phyloP scores from a whole-genome alignment of 2,329 filamentous ascomycete genomes.

The Dothidotthia symphoricarpi region DNA sequence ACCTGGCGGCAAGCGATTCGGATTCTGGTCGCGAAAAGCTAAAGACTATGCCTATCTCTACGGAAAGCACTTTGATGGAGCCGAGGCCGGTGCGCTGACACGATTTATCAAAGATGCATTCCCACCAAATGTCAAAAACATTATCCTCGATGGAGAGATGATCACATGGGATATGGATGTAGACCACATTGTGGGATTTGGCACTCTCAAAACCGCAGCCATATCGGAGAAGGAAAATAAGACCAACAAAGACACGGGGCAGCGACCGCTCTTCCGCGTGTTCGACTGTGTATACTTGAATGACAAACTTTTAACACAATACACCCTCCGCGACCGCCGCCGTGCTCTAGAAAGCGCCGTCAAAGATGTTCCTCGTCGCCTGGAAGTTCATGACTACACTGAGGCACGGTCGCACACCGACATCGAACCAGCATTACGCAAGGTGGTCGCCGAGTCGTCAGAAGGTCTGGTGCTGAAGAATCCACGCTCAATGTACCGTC shows the following conservation, averaged over 20 bases:
- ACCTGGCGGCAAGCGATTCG: conserved; percentile 70
- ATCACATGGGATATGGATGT: conserved; percentile 91
- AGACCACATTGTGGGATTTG: conserved; percentile 84
- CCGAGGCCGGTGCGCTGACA: conserved; percentile 71
- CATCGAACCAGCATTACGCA: conserved; percentile 75
- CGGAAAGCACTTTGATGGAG: conserved; percentile 70
- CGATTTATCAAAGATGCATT: conserved; percentile 78
- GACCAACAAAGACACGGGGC: conserved; percentile 55
- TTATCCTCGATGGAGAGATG: conserved; percentile 97
- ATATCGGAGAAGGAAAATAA: conserved; percentile 75
- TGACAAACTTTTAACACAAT: conserved; percentile 72
- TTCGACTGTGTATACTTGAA: conserved; percentile 94
- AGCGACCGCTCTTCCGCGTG: conserved; percentile 75
- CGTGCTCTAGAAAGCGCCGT: conserved; percentile 72
- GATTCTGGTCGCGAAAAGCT: conserved; percentile 92
- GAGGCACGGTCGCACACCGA: conserved; percentile 65
- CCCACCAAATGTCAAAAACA: conserved; percentile 70
- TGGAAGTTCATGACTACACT: conserved; percentile 77
- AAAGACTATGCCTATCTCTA: conserved; percentile 97
- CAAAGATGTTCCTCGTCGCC: conserved; percentile 65
- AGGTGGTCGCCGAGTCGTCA: conserved; percentile 80
- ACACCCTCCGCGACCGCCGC: conserved; percentile 77
- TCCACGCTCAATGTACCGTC: conserved; percentile 76
- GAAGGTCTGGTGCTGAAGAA: conserved; percentile 95
- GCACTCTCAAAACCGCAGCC: conserved; percentile 88